Evolutionary conservation across 2,329 filamentous ascomycete genomes (phyloP), one percentile per base, ranked within the genome.

Genomic region (Endothia cerciana): DNA sequence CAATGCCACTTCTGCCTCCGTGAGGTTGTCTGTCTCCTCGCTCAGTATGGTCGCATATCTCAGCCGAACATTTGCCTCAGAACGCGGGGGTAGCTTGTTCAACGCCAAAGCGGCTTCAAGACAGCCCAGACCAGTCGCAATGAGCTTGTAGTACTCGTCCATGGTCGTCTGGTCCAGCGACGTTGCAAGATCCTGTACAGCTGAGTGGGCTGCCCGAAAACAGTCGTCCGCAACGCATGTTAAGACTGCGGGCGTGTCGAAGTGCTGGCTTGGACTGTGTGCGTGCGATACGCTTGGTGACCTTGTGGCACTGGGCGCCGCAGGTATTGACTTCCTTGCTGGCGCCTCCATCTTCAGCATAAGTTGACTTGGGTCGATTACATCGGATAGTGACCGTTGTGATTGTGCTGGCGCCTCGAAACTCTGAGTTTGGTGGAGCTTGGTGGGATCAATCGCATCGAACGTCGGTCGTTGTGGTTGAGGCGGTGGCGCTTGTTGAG

Each of bases 191-290:
- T 77, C 71, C 3, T 82, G 77, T 1, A 83, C 83, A 65, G 87
- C 81, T 1, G 77, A 76, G 67, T 89, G 86, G 19, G 91, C 91
- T 62, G 87, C 88, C 33, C 80, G 79, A 62, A 94, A 87, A 71
- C 91, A 93, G 70, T 94, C 91, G 71, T 94, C 91, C 2, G 91
- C 90, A 17, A 93, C 82, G n/a, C 85, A 85, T 8, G 92, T 80
- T 65, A 94, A 80, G 10, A 93, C 78, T 2, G 88, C 80, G 2
- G 85, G 79, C 0, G 82, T 83, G 64, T 87, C 85, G 10, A 81
- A 74, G 10, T 81, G 80, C 4, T 78, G 74, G 8, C 62, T 63
- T 40, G 77, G 73, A 68, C 80, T 68, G 22, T 68, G 66, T n/a
- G 38, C 60, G n/a, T 59, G 57, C 28, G 66, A 38, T 22, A 68